Evolutionary conservation across 2,329 filamentous ascomycete species (phyloP), one percentile per base, ranked within the genome.

Genomic region (Cercospora citrullina): DNA sequence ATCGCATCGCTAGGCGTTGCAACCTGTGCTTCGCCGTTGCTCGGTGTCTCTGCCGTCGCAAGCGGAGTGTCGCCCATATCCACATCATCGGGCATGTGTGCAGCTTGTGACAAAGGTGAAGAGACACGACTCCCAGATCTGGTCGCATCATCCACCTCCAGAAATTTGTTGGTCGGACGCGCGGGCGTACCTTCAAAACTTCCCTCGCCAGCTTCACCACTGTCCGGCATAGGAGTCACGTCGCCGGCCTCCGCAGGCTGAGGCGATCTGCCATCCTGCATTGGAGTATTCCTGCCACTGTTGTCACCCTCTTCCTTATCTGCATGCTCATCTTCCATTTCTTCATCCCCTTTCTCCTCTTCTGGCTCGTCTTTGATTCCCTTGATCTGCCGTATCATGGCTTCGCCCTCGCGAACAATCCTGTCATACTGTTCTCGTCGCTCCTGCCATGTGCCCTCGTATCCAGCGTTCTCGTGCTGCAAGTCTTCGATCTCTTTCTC

Each of bases 351-450:
- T 79, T 96, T 93, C 64, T 93, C 87, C 51, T 92, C 85, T 80
- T 97, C 93, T 0, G 95, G 92, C 80, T 97, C 93, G 78, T 97
- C 94, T 81, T 97, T 96, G 84, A 97, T 94, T 76, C 97, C 94
- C 69, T 93, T 89, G 76, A 98, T 97, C 78, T 96, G 85, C 60
- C 92, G 86, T 67, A 94, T 85, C 78, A 98, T 85, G 71, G 92
- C 86, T 87, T 91, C 91, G n/a, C 93, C 93, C 82, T 97, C 94
- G 68, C 94, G 91, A 77, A 97, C 91, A 75, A 98, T 94, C 65
- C 88, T 87, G 67, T 90, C 91, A 79, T 97, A 97, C 80, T 97
- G 93, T 73, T 93, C 91, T 70, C 91, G 85, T 45, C 94, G 86
- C 80, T 96, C 93, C 51, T 87, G 84, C 94, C 94, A 97, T 0